Base-by-base conservation (phyloP, 768 basidiomycete species). In the Lactarius vividus region DNA sequence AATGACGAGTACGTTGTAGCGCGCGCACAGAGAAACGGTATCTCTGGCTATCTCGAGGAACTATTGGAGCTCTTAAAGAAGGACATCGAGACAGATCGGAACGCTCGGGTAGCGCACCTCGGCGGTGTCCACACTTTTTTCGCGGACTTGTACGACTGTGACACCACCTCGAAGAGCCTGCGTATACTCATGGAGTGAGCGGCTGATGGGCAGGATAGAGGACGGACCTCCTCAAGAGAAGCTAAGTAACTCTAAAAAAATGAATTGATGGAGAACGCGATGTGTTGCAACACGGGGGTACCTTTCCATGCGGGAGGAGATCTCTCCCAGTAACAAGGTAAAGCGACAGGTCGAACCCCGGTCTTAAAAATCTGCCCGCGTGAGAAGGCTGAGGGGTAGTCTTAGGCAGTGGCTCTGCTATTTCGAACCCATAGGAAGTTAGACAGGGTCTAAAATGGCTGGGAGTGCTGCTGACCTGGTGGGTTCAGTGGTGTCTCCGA, bases 291-390 rank as follows among this genome's bases (percentile, higher is more conserved):
- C 23, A 57, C 7, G 26, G 23, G 23, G 74, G 60, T 70, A 90
- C 92, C 82, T 89, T 92, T 73, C 86, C 88, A 26, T 81, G 78
- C 11, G 94, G 92, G 5, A 96, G 80, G 0, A 94, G 77, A 26
- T 87, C 82, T 61, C 94, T 80, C 18, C 91, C 91, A 0, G 94
- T 96, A 8, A 97, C 95, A 49, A 96, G 83, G 74, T 96, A 98
- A 11, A 97, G 75, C 0, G 89, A 86, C 71, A 87, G 88, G 71
- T 92, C 86, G 46, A 87, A 59, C 0, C 37, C 42, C n/a, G 55
- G 61, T 57, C 60, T 61, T n/a, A 57, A 23, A 35, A 15, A 23
- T 20, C 63, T 58, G 49, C n/a, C 49, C 13, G 52, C 39, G 8
- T 33, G 59, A n/a, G 20, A 46, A 23, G 44, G 10, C 44, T n/a